Evolutionary conservation across 495 filamentous ascomycete genomes (phyloP).

Genomic region (Talaromyces nanjingensis): DNA sequence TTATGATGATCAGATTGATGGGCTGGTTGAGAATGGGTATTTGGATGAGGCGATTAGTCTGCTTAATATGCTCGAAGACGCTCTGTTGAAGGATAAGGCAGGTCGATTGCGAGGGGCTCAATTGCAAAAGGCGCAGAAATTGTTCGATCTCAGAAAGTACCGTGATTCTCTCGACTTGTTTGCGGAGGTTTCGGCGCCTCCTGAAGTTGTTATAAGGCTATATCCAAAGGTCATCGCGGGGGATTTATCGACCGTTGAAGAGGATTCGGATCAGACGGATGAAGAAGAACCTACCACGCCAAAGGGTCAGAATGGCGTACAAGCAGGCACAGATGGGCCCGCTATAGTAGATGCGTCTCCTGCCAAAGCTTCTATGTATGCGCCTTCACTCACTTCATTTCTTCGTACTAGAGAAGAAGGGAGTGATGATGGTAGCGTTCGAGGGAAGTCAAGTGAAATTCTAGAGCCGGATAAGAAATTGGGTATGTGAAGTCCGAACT

Average conservation of each 20-base stretch:
- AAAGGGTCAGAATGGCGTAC: constrained; percentile 20
- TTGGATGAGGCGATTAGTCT: constrained; percentile 93
- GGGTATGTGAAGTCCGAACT: constrained; percentile 18
- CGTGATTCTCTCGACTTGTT: constrained; percentile 87
- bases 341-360: constrained; percentile 16
- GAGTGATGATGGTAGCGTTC: constrained; percentile 42
- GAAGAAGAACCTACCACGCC: constrained; percentile 12
- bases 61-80: constrained; percentile 83
- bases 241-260: constrained; percentile 44
- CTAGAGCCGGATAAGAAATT: constrained; percentile 27
- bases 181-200: constrained; percentile 79
- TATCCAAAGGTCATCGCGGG: constrained; percentile 84
- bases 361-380: constrained; percentile 19
- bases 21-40: constrained; percentile 66
- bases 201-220: constrained; percentile 77
- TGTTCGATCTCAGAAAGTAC: constrained; percentile 80
- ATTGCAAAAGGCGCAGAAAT: constrained; percentile 78
- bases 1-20: constrained; percentile 86
- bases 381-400: constrained; percentile 57
- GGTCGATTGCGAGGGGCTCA: constrained; percentile 74
- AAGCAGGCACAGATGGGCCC: constrained; percentile 22
- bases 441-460: constrained; percentile 24
- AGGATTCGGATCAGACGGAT: constrained; percentile 20
- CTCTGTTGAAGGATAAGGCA: constrained; percentile 75
- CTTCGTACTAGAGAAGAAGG: constrained; percentile 30